phyloP scores from a whole-genome alignment of 495 filamentous ascomycete genomes.

The Aspergillus ellipticus region DNA sequence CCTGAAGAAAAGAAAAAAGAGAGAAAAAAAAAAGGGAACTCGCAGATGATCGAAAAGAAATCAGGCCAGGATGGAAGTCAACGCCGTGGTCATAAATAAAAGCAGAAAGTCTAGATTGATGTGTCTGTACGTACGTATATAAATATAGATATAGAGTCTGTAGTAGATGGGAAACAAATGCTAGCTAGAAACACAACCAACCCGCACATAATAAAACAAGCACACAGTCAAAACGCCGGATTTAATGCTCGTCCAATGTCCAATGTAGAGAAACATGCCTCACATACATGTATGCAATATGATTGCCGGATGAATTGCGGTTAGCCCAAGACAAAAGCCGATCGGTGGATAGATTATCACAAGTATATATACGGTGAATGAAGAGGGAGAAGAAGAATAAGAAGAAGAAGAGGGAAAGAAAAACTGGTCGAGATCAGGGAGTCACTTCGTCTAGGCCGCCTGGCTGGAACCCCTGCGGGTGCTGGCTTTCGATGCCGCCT shows the following conservation, averaged over 20 bases:
- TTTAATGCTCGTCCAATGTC: not conserved
- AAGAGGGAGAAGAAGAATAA: conserved; percentile 7
- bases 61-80: too few relatives aligned
- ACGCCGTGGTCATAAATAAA: too few relatives aligned
- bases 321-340: not conserved
- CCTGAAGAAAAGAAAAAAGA: too few relatives aligned
- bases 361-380: conserved; percentile 4
- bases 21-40: too few relatives aligned
- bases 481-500: conserved; percentile 24
- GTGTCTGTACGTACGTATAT: too few relatives aligned
- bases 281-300: not conserved
- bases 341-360: not conserved
- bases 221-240: not conserved
- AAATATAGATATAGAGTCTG: too few relatives aligned
- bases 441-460: conserved; percentile 19
- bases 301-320: not conserved
- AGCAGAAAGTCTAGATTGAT: too few relatives aligned
- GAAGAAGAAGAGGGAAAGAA: conserved; percentile 3
- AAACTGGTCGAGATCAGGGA: not conserved
- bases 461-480: conserved; percentile 34
- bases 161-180: not conserved
- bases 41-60: too few relatives aligned
- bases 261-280: not conserved
- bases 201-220: not conserved
- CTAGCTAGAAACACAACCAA: not conserved